These are phyloP conservation scores for Cladosporium austrohemisphaericum DNA, from an alignment of 2,329 filamentous ascomycete species.

Conservation along the genomic window DNA sequence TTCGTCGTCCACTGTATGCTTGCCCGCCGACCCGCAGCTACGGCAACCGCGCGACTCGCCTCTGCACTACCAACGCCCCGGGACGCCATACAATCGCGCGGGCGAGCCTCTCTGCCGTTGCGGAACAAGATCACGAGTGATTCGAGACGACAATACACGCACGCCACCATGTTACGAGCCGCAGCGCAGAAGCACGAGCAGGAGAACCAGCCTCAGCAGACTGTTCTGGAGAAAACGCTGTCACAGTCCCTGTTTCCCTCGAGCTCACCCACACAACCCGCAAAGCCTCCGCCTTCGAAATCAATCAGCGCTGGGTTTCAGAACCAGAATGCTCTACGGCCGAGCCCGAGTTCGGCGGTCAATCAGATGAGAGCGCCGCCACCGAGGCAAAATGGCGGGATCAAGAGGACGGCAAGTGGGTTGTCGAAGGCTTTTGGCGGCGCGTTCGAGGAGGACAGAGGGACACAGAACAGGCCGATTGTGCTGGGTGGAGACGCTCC, in stretches of 20 bases:
- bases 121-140: neutral
- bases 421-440: conserved; percentile 43
- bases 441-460: conserved; percentile 31
- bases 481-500: conserved; percentile 40
- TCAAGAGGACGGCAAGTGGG: conserved; percentile 47
- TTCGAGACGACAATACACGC: neutral
- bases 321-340: conserved; percentile 30
- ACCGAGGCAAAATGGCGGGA: conserved; percentile 24
- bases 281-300: conserved; percentile 40
- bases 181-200: conserved; percentile 35
- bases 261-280: conserved; percentile 47
- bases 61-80: neutral
- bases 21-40: conserved; percentile 10
- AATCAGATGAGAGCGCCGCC: conserved; percentile 15
- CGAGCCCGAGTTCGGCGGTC: conserved; percentile 35
- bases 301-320: conserved; percentile 13
- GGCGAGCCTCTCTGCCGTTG: conserved; percentile 9
- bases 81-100: conserved; percentile 2
- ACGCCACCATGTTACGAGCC: conserved; percentile 8
- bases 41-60: conserved; percentile 12
- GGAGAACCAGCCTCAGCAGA: conserved; percentile 28
- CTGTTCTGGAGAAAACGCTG: conserved; percentile 17
- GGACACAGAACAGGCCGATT: conserved; percentile 29
- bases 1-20: conserved; percentile 13
- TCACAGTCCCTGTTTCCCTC: conserved; percentile 56